These are phyloP conservation scores for Saccharomycopsis schoenii DNA, from an alignment of 805 yeast species.

Conservation along the genomic window DNA sequence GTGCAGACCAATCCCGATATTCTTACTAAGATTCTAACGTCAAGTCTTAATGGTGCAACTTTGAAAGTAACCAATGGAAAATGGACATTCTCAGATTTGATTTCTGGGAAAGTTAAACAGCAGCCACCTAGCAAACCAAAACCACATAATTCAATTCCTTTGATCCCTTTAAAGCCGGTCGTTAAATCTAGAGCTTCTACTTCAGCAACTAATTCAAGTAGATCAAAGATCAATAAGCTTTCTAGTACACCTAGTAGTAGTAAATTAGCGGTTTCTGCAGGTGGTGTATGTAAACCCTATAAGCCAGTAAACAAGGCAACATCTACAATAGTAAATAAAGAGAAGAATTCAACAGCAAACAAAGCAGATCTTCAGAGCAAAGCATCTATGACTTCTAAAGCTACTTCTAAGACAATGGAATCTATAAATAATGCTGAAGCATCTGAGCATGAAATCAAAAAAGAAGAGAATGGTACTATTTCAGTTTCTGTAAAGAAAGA, in stretches of 20 bases:
- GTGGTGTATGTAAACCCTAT: neutral
- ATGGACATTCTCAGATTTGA: constrained; percentile 32
- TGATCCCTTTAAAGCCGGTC: constrained; percentile 20
- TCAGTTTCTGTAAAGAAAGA: neutral
- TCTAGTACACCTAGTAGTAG: neutral
- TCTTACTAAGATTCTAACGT: constrained; percentile 66
- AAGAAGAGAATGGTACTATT: neutral
- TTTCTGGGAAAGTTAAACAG: constrained; percentile 19
- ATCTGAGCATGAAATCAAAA: neutral
- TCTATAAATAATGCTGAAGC: neutral
- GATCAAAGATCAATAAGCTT: too few relatives aligned
- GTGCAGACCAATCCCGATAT: constrained; percentile 78
- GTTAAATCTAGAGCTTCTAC: constrained; percentile 10
- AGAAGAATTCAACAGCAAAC: neutral
- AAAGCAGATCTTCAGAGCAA: neutral
- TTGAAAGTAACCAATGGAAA: constrained; percentile 47
- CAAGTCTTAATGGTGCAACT: constrained; percentile 74
- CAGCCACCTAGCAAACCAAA: constrained; percentile 17
- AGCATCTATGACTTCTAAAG: constrained; percentile 1
- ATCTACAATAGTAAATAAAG: neutral
- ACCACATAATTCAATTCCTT: constrained; percentile 12
- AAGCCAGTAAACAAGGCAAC: neutral
- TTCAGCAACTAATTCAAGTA: neutral
- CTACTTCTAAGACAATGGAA: neutral
- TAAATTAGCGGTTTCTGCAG: neutral